phyloP scores from a whole-genome alignment of 805 yeast species.

The Suhomyces sp. region DNA sequence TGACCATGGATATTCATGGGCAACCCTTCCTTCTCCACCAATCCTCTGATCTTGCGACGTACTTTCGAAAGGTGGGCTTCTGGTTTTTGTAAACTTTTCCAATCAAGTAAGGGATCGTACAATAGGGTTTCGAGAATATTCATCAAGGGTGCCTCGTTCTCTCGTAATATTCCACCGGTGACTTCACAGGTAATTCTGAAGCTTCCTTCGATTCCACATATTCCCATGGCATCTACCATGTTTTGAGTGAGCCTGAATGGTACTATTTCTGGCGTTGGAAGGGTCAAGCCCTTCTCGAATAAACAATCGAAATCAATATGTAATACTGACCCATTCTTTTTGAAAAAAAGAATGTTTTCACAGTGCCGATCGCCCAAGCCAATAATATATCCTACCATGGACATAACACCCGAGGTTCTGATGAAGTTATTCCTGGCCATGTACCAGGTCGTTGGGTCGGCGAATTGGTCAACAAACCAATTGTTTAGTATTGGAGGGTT shows the following conservation, averaged over 20 bases:
- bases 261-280: slow-evolving; percentile 84
- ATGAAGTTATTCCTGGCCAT: slow-evolving; percentile 70
- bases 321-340: slow-evolving; percentile 70
- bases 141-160: slow-evolving; percentile 79
- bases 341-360: slow-evolving; percentile 78
- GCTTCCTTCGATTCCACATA: slow-evolving; percentile 84
- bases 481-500: slow-evolving; percentile 72
- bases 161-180: slow-evolving; percentile 66
- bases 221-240: slow-evolving; percentile 85
- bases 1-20: slow-evolving; percentile 91
- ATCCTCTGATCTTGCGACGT: slow-evolving; percentile 79
- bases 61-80: slow-evolving; percentile 69
- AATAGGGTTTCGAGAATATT: slow-evolving; percentile 88
- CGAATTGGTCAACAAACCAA: slow-evolving; percentile 87
- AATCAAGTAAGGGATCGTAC: slow-evolving; percentile 87
- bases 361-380: slow-evolving; percentile 97
- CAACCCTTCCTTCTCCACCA: slow-evolving; percentile 76
- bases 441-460: slow-evolving; percentile 89
- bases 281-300: slow-evolving; percentile 77
- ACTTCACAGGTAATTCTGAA: slow-evolving; percentile 86
- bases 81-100: slow-evolving; percentile 54
- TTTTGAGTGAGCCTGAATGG: slow-evolving; percentile 91
- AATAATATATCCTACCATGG: slow-evolving; percentile 89
- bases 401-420: slow-evolving; percentile 90
- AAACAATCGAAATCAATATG: slow-evolving; percentile 98